A percentile compares a stretch with the other conserved stretches of the same genome.
These are phyloP conservation scores for Melastoma candidum DNA, from an alignment of 441 rosid genomes.

Conservation along the genomic window DNA sequence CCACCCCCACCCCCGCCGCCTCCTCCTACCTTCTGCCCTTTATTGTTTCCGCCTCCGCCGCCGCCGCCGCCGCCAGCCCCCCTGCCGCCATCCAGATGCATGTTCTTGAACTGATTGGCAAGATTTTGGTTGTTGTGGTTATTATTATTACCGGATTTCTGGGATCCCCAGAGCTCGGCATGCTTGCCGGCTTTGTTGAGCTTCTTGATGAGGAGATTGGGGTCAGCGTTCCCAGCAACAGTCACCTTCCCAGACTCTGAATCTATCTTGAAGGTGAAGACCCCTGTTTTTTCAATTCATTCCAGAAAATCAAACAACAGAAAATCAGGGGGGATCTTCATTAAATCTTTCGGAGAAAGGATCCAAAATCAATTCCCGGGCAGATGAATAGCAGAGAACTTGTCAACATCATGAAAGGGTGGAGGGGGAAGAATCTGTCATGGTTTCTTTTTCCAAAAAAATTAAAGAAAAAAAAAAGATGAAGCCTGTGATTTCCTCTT, in stretches of 20 bases:
- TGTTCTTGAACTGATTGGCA: constrained; percentile 12
- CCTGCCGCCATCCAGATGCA: constrained; percentile 22
- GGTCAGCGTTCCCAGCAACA: too few species aligned
- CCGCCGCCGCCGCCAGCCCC: constrained; percentile 3
- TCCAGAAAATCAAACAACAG: not conserved
- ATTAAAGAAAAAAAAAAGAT: not conserved
- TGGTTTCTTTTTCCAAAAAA: too few species aligned
- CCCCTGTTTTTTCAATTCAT: not conserved
- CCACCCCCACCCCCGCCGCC: constrained; percentile 1
- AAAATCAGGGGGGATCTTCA: too few species aligned
- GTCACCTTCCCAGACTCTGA: too few species aligned
- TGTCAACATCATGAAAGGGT: too few species aligned
- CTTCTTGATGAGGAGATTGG: too few species aligned
- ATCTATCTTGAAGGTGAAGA: not conserved
- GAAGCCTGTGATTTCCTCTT: too few species aligned
- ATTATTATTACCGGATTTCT: constrained; percentile 5
- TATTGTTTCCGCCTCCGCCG: constrained; percentile 18
- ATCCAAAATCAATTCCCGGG: not conserved
- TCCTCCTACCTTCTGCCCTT: constrained; percentile 27
- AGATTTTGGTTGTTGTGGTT: constrained; percentile 3
- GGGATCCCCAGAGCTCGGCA: constrained; percentile 1
- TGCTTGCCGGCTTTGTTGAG: not conserved
- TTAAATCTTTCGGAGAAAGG: not conserved
- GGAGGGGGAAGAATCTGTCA: too few species aligned
- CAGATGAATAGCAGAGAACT: not conserved